These are phyloP conservation scores for Microbotryum lychnidis-dioicae DNA, from an alignment of 1,284 basidiomycete species.

Conservation along the genomic window DNA sequence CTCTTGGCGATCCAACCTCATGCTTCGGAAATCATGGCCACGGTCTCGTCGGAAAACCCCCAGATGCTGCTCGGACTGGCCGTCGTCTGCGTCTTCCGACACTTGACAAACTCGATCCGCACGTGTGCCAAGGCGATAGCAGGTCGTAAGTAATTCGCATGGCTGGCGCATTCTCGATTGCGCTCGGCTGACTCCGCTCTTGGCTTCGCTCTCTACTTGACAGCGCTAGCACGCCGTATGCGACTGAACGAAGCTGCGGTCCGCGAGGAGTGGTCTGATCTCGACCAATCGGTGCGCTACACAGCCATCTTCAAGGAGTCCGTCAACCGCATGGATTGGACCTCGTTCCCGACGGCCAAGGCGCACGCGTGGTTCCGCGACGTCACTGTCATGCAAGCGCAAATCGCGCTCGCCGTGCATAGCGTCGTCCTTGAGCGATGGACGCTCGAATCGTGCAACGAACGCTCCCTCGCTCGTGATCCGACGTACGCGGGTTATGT, in stretches of 20 bases:
- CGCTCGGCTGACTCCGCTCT: not conserved
- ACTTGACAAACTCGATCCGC: constrained; percentile 10
- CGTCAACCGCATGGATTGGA: constrained; percentile 6
- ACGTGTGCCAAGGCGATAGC: constrained; percentile 6
- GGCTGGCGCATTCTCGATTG: too few species aligned
- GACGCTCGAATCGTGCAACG: constrained; percentile 10
- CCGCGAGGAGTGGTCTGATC: constrained; percentile 11
- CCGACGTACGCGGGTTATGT: constrained; percentile 7
- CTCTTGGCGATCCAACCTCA: constrained; percentile 13
- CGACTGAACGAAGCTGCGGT: constrained; percentile 4
- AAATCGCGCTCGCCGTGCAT: constrained; percentile 19
- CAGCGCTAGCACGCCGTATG: constrained; percentile 17
- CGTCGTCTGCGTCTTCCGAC: constrained; percentile 24
- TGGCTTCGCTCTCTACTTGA: not conserved
- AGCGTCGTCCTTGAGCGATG: not conserved
- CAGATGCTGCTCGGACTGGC: constrained; percentile 21
- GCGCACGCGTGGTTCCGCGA: constrained; percentile 27
- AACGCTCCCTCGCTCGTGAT: not conserved
- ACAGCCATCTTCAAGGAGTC: constrained; percentile 11
- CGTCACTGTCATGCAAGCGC: constrained; percentile 16
- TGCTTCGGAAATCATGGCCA: constrained; percentile 10
- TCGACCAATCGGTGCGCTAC: constrained; percentile 15
- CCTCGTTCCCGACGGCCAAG: not conserved
- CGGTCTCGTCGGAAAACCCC: constrained; percentile 16
- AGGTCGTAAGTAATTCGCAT: constrained; percentile 6